Percentiles rank a stretch among this genome's conserved stretches.
phyloP scores from a whole-genome alignment of 768 basidiomycete species.

The Tremella yokohamensis region DNA sequence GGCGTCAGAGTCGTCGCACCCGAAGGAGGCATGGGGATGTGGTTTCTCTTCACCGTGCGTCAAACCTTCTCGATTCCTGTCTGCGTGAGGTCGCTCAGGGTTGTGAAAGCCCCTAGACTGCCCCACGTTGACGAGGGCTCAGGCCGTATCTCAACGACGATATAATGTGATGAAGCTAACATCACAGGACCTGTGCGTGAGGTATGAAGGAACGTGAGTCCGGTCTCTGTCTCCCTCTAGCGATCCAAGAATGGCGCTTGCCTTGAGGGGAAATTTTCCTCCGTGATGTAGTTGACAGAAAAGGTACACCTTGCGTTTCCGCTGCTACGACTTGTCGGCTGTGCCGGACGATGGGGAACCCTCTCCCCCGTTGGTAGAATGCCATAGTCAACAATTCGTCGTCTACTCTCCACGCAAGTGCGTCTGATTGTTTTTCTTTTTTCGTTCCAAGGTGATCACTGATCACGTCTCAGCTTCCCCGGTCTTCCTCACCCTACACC shows the following conservation, averaged over 20 bases:
- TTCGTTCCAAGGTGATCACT: neutral
- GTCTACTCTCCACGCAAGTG: slow-evolving; percentile 43
- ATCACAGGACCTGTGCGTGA: slow-evolving; percentile 37
- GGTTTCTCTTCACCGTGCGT: slow-evolving; percentile 47
- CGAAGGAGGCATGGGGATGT: slow-evolving; percentile 35
- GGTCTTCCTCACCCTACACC: slow-evolving; percentile 38
- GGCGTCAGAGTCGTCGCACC: slow-evolving; percentile 33
- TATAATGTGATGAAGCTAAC: slow-evolving; percentile 2
- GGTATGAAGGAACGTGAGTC: slow-evolving; percentile 38
- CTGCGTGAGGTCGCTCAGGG: no score
- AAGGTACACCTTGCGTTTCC: slow-evolving; percentile 34
- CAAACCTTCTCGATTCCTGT: neutral
- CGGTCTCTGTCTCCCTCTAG: neutral
- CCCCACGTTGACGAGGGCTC: no score
- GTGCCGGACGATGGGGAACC: slow-evolving; percentile 10
- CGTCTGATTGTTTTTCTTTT: neutral
- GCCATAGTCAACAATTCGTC: slow-evolving; percentile 30
- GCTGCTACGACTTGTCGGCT: slow-evolving; percentile 38
- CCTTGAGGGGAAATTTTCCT: neutral
- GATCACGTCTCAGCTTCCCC: slow-evolving; percentile 31
- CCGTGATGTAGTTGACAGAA: neutral
- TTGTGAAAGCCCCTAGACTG: no score
- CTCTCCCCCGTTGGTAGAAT: slow-evolving; percentile 19
- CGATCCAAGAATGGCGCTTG: no score
- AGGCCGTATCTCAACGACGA: neutral